Evolutionary conservation across 495 filamentous ascomycete genomes (phyloP), one percentile per base, ranked within the genome.

Genomic region (Daldinia concentrica): DNA sequence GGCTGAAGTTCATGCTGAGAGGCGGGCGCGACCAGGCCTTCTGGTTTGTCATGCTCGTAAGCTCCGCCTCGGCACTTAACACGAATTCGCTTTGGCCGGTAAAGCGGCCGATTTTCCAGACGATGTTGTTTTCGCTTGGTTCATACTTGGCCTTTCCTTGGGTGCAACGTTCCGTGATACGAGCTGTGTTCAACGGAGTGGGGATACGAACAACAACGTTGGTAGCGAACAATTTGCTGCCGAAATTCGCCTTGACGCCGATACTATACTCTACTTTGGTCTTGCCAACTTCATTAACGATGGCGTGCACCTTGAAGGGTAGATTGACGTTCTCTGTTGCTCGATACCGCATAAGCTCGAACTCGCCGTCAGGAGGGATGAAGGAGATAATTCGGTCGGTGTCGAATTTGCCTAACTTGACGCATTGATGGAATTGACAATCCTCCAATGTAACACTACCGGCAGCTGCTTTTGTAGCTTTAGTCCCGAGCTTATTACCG

Each of bases 261-360:
- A 99, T 96, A 81, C 93, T 97, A 82, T 98, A 99, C 77, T 98
- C 95, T 61, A 99, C 96, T 80, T 98, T 98, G 15, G 94, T 97
- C 75, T 94, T 97, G 71, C 95, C 94, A 58, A 98, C 87, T 79
- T 99, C 96, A 77, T 97, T 96, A 74, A 99, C 95, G 74, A 98
- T 99, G 68, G 94, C 94, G 78, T 98, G 96, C 59, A 99, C 93
- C 79, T 97, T 97, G 87, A 99, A 99, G 7, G 96, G 96, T 15
- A 99, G 86, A 78, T 99, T 99, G 77, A 99, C 95, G 76, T 99
- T 98, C 79, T 99, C 96, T 22, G 95, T 98, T n/a, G 96, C 95
- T 69, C 96, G 93, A 82, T 99, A 99, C 22, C 94, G 91, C 96
- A 99, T 99, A 62, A 99, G 87, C 83, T 99, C 96, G 81, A 99